A percentile compares a stretch with the other conserved stretches of the same genome.
Conservation (phyloP, 805 yeast species). For the Yarrowia keelungensis region DNA sequence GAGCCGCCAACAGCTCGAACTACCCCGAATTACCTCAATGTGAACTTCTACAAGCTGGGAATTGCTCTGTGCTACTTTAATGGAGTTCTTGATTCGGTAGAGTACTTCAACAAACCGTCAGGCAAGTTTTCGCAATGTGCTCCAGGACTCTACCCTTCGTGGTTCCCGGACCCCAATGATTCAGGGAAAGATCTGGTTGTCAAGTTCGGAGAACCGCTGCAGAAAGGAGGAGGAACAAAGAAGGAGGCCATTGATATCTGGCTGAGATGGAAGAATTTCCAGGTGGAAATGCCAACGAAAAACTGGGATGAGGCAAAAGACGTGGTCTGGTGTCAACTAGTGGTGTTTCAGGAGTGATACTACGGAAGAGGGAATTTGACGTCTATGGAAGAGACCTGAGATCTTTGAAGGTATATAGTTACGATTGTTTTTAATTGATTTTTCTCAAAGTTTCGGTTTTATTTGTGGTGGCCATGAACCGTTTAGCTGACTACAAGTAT, state of each 20-base stretch:
- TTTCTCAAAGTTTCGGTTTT: too few relatives aligned
- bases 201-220: conserved; percentile 53
- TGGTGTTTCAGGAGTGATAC: conserved; percentile 43
- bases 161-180: conserved; percentile 43
- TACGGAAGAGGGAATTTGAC: too few relatives aligned
- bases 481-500: too few relatives aligned
- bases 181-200: conserved; percentile 50
- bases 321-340: conserved; percentile 48
- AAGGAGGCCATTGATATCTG: conserved; percentile 51
- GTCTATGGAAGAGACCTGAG: too few relatives aligned
- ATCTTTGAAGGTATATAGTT: too few relatives aligned
- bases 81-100: conserved; percentile 49
- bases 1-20: conserved; percentile 5
- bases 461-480: too few relatives aligned
- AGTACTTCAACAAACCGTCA: conserved; percentile 48
- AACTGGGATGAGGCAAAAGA: conserved; percentile 51
- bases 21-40: conserved; percentile 14
- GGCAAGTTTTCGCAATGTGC: conserved; percentile 41
- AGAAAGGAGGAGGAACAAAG: conserved; percentile 54
- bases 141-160: conserved; percentile 31
- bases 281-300: conserved; percentile 51
- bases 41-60: conserved; percentile 42
- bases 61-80: conserved; percentile 41
- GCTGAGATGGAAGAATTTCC: conserved; percentile 53
- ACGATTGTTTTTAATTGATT: too few relatives aligned